Evolutionary conservation across 2,329 filamentous ascomycete species (phyloP), one percentile per base, ranked within the genome.

Genomic region (Pseudogymnoascus sp.): DNA sequence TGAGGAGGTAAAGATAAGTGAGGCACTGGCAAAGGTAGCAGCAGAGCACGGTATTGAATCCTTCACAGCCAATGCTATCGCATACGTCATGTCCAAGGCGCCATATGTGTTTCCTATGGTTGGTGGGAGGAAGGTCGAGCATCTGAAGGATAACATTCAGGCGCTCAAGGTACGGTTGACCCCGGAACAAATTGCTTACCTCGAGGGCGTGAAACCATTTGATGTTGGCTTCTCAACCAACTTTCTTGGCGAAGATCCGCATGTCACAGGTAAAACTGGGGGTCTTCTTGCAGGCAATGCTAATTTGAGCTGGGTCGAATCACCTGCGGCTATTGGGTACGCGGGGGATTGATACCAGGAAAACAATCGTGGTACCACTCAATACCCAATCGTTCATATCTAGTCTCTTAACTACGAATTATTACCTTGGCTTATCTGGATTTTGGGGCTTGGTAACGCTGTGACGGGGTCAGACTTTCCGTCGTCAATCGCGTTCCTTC

Each of bases 71-170:
- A 74, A 89, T 32, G 87, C 88, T 6, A 73, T 91, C 22, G 88
- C 88, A 2, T 91, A 91, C 68, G 83, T 91, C 14, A 81, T 89
- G 78, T 80, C 84, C 65, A 90, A 91, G 74, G 77, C 85, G 0
- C 82, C 86, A 0, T 83, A 89, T 66, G 85, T 91, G 12, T 90
- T 89, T 69, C 89, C 89, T 1, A 84, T 91, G 39, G 77, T 90
- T 5, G 88, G 88, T 9, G 85, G 86, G 0, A 79, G 87, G 9
- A 90, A 85, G 66, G 72, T 89, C 9, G 82, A 87, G 59, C 87
- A 91, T 69, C 75, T 92, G 38, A 81, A 85, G 69, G 79, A 78
- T 61, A 91, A 90, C 67, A 87, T 91, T 65, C 81, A 87, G 67
- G 85, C 86, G 0, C 76, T 92, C 37, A 78, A 76, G 1, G 74